Percentiles rank a stretch among this genome's conserved stretches.
These are phyloP conservation scores for Miscanthus lutarioriparius DNA, from an alignment of 176 grass and related monocot species.

Conservation along the genomic window DNA sequence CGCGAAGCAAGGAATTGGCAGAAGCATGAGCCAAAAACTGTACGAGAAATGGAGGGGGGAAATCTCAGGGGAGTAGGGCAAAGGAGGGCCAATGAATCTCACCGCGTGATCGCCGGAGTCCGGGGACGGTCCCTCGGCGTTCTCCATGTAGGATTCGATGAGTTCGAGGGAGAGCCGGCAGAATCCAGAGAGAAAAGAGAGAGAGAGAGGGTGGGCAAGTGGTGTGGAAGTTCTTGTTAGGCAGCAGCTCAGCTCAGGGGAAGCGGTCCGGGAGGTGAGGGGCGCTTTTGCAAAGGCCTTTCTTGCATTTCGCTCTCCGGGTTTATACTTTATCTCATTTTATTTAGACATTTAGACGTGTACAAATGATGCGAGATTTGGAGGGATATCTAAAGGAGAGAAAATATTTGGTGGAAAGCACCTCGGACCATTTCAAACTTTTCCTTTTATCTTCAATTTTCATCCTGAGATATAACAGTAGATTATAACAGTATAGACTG, in stretches of 20 bases:
- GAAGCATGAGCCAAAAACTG: background rate
- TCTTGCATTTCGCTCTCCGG: background rate
- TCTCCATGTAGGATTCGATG: conserved; percentile 47
- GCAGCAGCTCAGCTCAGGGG: conserved; percentile 6
- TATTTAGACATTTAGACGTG: background rate
- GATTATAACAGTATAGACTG: too few relatives aligned
- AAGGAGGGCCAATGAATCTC: background rate
- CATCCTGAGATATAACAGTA: background rate
- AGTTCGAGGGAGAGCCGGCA: background rate
- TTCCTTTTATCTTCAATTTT: background rate
- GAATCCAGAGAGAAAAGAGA: conserved; percentile 5
- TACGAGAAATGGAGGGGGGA: background rate
- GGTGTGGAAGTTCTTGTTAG: conserved; percentile 27
- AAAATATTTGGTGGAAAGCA: background rate
- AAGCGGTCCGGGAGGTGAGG: background rate
- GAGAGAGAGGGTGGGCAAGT: background rate
- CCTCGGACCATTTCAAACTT: background rate
- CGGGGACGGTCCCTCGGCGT: background rate
- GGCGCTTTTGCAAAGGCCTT: background rate
- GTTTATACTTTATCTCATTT: background rate
- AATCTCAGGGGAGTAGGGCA: background rate
- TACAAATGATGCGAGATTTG: background rate
- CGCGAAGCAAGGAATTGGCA: background rate
- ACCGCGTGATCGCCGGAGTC: conserved; percentile 30
- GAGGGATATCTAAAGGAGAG: background rate